These are phyloP conservation scores for Pseudogymnoascus sp. DNA, from an alignment of 2,329 filamentous ascomycete genomes.

Conservation along the genomic window DNA sequence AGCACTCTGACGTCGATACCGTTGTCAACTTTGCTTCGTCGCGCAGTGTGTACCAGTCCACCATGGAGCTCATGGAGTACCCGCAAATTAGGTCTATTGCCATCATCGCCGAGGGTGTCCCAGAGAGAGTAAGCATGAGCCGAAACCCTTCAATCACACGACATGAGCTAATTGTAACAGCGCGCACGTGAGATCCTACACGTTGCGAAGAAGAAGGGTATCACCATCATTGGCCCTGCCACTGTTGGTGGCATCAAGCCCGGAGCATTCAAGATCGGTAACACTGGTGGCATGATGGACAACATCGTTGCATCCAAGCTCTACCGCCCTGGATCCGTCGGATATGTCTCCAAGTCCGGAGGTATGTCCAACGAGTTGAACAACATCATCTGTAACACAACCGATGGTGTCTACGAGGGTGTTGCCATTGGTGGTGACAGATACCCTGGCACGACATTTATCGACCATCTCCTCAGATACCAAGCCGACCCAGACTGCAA, in stretches of 20 bases:
- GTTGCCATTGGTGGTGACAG: constrained; percentile 98
- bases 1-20: constrained; percentile 95
- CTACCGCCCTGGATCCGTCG: constrained; percentile 97
- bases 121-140: constrained; percentile 72
- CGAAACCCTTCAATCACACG: constrained; percentile 11
- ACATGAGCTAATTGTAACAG: constrained; percentile 35
- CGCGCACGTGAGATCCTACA: constrained; percentile 97
- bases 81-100: constrained; percentile 98
- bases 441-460: constrained; percentile 98
- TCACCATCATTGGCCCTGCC: constrained; percentile 97
- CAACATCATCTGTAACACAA: constrained; percentile 96
- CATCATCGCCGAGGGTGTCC: constrained; percentile 98
- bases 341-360: constrained; percentile 99
- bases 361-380: constrained; percentile 99
- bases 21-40: constrained; percentile 99
- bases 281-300: constrained; percentile 99
- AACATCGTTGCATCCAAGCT: constrained; percentile 99
- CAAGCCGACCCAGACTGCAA: constrained; percentile 97
- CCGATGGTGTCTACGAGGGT: constrained; percentile 98
- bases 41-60: constrained; percentile 96
- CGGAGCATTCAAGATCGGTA: constrained; percentile 98
- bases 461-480: constrained; percentile 95
- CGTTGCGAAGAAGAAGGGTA: constrained; percentile 94
- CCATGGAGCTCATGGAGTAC: constrained; percentile 95
- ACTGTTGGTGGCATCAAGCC: constrained; percentile 99